Evolutionary conservation across 495 filamentous ascomycete genomes (phyloP), one percentile per base, ranked within the genome.

Genomic region (Evansstolkia leycettana): DNA sequence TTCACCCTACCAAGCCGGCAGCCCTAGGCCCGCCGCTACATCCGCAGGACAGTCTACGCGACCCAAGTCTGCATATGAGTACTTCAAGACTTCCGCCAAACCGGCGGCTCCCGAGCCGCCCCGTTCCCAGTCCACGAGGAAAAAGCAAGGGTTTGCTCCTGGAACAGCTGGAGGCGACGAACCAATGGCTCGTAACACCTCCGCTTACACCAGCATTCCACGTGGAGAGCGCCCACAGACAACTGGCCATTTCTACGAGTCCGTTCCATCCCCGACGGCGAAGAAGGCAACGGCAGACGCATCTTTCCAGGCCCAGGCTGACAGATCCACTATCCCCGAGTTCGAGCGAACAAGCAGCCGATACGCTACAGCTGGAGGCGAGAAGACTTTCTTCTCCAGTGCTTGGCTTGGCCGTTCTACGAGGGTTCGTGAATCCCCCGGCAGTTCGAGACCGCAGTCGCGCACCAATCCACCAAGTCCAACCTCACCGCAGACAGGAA

Each of bases 351-450:
- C 69, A 16, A 76, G 82, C 37, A 81, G 77, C 6, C 74, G 78
- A 0, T 90, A 93, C 48, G 68, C 75, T 24, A 72, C 67, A 2
- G 55, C 71, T 18, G 72, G 75, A 33, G 82, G 82, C 11, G 85
- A 90, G 48, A 82, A 70, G 61, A 79, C 75, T 0, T 65, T 67
- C 40, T 62, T 75, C 38, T 55, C 55, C 5, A 63, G 55, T 40
- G 54, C 62, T 17, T 53, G 51, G 12, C 42, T 75, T 10, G 51
- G 55, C 8, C 60, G 67, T 28, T 65, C 69, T 16, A 41, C 58
- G 1, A 70, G 58, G 41, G 51, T 54, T 37, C 62, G 69, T n/a
- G 55, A 60, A 31, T 55, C 67, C 7, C 49, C 67, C 8, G 61
- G 27, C 30, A 42, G 9, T 43, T 47, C 31, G 37, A 38, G 47